Conservation (phyloP, 169 alveolate species). For the Plasmodium sp. region DNA sequence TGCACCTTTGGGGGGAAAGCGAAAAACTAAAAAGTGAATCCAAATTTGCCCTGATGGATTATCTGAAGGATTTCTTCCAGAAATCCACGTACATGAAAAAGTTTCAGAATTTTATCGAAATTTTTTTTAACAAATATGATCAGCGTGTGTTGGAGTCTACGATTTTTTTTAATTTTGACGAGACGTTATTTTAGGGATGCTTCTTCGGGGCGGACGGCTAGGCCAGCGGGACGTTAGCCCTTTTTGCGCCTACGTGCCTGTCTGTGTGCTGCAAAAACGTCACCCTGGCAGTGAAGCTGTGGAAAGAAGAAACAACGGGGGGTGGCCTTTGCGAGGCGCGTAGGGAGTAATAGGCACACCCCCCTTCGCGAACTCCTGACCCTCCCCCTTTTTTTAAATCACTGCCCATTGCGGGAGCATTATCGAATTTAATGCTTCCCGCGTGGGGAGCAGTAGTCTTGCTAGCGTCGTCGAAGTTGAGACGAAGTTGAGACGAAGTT, state of each 20-base stretch:
- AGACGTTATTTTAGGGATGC: slow-evolving; percentile 22
- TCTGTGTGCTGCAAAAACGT: neutral
- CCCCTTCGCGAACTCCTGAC: neutral
- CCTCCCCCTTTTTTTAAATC: neutral
- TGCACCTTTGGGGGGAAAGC: slow-evolving; percentile 14
- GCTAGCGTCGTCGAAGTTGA: neutral
- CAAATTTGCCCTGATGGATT: slow-evolving; percentile 27
- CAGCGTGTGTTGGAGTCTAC: slow-evolving; percentile 72
- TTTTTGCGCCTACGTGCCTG: neutral
- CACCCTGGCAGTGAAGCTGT: neutral
- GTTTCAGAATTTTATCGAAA: slow-evolving; percentile 31
- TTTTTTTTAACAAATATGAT: slow-evolving; percentile 69
- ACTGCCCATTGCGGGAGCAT: neutral
- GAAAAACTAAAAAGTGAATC: slow-evolving; percentile 71
- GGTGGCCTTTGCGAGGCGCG: neutral
- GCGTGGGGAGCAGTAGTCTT: neutral
- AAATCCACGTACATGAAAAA: slow-evolving; percentile 37
- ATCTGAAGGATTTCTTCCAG: slow-evolving; percentile 44
- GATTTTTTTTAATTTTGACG: slow-evolving; percentile 69
- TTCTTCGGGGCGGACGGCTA: neutral
- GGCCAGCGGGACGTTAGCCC: too few species aligned
- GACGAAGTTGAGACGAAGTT: neutral
- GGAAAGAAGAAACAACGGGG: neutral
- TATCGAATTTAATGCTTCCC: slow-evolving; percentile 50
- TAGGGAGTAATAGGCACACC: neutral